Conservation (phyloP, 306 rosid species). For the Fragaria nilgerrensis region DNA sequence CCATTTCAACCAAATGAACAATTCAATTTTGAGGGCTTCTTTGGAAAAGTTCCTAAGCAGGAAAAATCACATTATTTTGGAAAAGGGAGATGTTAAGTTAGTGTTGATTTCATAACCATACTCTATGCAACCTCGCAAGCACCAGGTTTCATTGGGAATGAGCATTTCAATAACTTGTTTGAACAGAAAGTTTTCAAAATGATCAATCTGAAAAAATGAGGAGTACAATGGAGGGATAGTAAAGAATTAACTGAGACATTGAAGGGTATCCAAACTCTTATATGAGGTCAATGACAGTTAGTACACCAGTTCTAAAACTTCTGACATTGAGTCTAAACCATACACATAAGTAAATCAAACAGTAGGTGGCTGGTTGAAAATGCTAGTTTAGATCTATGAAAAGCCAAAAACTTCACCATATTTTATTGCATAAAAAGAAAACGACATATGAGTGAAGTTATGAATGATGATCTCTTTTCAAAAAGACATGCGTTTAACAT, state of each 20-base stretch:
- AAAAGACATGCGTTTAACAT: neutral
- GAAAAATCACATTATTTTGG: constrained; percentile 12
- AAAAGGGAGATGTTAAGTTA: neutral
- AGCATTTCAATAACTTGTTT: neutral
- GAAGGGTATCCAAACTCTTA: neutral
- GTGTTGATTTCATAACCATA: neutral
- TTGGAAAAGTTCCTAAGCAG: neutral
- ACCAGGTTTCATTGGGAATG: neutral
- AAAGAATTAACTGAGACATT: neutral
- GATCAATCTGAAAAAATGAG: neutral
- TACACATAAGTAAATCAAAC: neutral
- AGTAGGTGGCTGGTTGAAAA: neutral
- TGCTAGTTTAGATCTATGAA: neutral
- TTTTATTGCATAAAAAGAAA: neutral
- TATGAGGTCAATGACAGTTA: neutral
- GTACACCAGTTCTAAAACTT: neutral
- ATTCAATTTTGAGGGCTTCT: neutral
- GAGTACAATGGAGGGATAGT: neutral
- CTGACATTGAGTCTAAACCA: neutral
- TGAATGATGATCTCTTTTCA: neutral
- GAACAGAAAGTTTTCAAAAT: too few species aligned
- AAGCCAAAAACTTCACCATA: neutral
- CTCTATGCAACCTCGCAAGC: neutral
- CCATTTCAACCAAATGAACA: neutral
- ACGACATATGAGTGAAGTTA: neutral